Base-by-base conservation (phyloP, 2,329 filamentous ascomycete genomes). In the Cladophialophora chaetospira region DNA sequence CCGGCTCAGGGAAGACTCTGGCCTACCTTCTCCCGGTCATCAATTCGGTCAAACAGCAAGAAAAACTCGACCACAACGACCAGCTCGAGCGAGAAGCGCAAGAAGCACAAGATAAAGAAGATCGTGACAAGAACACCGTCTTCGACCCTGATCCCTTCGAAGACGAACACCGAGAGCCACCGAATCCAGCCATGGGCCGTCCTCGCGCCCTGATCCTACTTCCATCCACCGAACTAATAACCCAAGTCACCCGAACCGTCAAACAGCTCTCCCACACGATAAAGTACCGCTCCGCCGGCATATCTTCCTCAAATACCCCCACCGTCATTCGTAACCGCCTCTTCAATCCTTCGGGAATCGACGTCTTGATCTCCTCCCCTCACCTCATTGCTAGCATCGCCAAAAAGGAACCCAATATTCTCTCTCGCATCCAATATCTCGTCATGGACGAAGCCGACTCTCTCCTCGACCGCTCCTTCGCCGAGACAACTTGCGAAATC, bases 401-500 rank as follows among this genome's bases (percentile, higher is more conserved):
- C 10, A 86, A 96, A 63, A 87, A 86, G 17, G 91, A 97, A 64
- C 94, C 94, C 9, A 93, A 96, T 67, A 86, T 99, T 60, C 83
- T 99, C 31, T 92, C 90, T n/a, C 88, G 91, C 10, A 92, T 97
- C 57, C 86, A 84, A 1, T 90, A 97, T 70, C 81, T 99, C 9
- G 82, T 99, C 57, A 81, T 96, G 46, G 95, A 99, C 70, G 95
- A 99, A 77, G 95, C 95, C 1, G 94, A 99, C 74, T 97, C 92
- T 3, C 84, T 99, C 8, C 84, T 99, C 65, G 95, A 99, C 74
- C 88, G 91, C 56, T 95, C 91, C 57, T 99, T 99, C 76, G 83
- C 88, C 3, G 87, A 90, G 1, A 86, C 88, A 21, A 97, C 94
- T 0, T 88, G 84, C 9, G 82, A 84, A 53, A 89, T 99, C 64